A percentile compares a stretch with the other conserved stretches of the same genome.
These are phyloP conservation scores for Paecilomyces variotii DNA, from an alignment of 2,329 filamentous ascomycete species.

Conservation along the genomic window DNA sequence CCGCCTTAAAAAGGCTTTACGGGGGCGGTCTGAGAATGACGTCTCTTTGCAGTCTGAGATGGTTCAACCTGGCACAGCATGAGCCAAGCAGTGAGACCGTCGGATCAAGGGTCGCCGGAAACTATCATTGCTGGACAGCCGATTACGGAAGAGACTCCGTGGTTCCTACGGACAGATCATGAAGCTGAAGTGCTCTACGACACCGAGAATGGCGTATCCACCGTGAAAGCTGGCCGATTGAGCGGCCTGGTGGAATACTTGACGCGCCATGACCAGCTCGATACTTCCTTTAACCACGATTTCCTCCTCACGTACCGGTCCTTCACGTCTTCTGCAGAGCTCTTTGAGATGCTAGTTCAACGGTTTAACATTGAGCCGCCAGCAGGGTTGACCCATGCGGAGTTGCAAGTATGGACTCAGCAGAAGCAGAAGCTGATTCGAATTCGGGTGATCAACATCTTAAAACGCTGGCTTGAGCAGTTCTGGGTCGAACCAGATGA, in stretches of 20 bases:
- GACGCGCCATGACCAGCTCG: constrained; percentile 83
- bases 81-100: not conserved
- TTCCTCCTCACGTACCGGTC: constrained; percentile 91
- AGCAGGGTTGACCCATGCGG: constrained; percentile 58
- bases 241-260: constrained; percentile 85
- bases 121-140: not conserved
- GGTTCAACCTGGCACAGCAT: not conserved
- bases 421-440: constrained; percentile 85
- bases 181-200: not conserved
- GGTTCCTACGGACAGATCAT: constrained; percentile 1
- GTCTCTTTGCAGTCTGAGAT: not conserved
- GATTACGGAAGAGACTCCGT: not conserved
- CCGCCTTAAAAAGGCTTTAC: not conserved
- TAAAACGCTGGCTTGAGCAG: constrained; percentile 92
- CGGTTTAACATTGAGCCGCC: constrained; percentile 83
- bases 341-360: constrained; percentile 81
- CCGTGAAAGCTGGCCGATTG: constrained; percentile 53
- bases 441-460: constrained; percentile 85
- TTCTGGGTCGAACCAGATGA: constrained; percentile 90
- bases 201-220: not conserved
- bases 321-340: constrained; percentile 74
- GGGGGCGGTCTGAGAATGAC: not conserved
- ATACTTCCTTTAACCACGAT: constrained; percentile 87
- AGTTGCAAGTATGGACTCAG: constrained; percentile 75
- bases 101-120: not conserved